A percentile compares a stretch with the other conserved stretches of the same genome.
Conservation (phyloP, 257 asterid species). For the Ehretia macrophylla region DNA sequence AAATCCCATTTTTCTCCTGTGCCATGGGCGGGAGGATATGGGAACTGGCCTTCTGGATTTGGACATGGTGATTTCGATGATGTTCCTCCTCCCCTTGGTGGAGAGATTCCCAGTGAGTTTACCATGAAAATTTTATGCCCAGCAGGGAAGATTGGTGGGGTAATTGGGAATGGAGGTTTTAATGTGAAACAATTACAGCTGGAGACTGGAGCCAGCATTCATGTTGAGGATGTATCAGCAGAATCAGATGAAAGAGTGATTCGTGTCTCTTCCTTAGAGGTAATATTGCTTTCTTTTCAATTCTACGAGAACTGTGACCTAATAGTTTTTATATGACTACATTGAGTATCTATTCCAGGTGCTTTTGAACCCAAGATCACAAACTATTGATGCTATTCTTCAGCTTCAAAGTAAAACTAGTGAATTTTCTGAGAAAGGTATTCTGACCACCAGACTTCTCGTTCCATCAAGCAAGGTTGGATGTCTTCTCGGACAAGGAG, state of each 20-base stretch:
- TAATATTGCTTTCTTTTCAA: slow-evolving; percentile 23
- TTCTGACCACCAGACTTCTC: slow-evolving; percentile 66
- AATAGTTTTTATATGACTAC: slow-evolving; percentile 19
- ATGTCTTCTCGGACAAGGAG: slow-evolving; percentile 86
- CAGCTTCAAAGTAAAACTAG: slow-evolving; percentile 63
- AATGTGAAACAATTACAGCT: slow-evolving; percentile 61
- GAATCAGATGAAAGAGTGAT: slow-evolving; percentile 70
- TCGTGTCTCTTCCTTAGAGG: slow-evolving; percentile 65
- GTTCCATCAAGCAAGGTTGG: slow-evolving; percentile 84
- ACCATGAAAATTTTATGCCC: slow-evolving; percentile 64
- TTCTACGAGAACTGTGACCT: slow-evolving; percentile 5
- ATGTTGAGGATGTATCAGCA: slow-evolving; percentile 46
- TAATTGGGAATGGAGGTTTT: slow-evolving; percentile 80
- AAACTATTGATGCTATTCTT: slow-evolving; percentile 67
- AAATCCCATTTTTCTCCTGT: slow-evolving; percentile 27
- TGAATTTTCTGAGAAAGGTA: slow-evolving; percentile 59
- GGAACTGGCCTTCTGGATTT: slow-evolving; percentile 39
- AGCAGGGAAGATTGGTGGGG: slow-evolving; percentile 67
- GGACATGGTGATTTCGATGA: slow-evolving; percentile 45
- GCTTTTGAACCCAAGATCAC: slow-evolving; percentile 59
- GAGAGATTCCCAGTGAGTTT: slow-evolving; percentile 57
- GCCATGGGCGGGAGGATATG: slow-evolving; percentile 45
- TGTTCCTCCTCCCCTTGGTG: slow-evolving; percentile 38
- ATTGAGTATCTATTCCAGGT: slow-evolving; percentile 37
- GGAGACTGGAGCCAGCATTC: slow-evolving; percentile 70